Percentiles rank a stretch among this genome's conserved stretches.
Conservation (phyloP, 768 basidiomycete species). For the Botryobasidium botryosum region DNA sequence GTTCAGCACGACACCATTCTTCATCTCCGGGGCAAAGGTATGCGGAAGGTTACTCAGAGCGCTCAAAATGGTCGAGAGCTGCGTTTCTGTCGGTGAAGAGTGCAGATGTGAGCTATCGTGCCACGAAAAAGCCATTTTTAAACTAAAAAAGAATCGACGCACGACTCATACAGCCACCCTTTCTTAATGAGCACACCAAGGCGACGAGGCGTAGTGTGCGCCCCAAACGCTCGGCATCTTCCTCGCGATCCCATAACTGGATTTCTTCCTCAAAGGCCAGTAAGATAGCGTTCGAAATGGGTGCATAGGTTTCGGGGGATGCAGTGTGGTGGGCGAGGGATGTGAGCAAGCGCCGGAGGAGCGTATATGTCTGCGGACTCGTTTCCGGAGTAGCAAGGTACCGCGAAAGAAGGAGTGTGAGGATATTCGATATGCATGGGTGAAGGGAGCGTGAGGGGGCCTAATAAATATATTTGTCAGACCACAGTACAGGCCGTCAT, state of each 20-base stretch:
- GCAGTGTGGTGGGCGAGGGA: slow-evolving; percentile 74
- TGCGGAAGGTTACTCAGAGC: slow-evolving; percentile 18
- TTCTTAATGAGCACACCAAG: slow-evolving; percentile 43
- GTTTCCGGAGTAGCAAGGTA: slow-evolving; percentile 26
- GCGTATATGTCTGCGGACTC: slow-evolving; percentile 27
- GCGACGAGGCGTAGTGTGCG: slow-evolving; percentile 31
- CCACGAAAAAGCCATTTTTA: background rate
- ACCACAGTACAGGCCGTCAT: background rate
- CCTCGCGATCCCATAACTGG: background rate
- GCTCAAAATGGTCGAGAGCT: slow-evolving; percentile 16
- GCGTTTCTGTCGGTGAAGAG: too few relatives aligned
- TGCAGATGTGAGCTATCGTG: background rate
- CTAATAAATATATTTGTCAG: slow-evolving; percentile 21
- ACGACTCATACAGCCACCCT: slow-evolving; percentile 54
- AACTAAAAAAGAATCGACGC: slow-evolving; percentile 15
- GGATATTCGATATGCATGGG: slow-evolving; percentile 47
- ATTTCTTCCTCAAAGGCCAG: slow-evolving; percentile 9
- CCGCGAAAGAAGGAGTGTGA: slow-evolving; percentile 34
- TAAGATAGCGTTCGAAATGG: slow-evolving; percentile 37
- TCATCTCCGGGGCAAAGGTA: background rate
- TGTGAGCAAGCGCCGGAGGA: slow-evolving; percentile 58
- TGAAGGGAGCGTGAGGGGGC: slow-evolving; percentile 65
- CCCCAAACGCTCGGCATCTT: too few relatives aligned
- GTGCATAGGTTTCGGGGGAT: slow-evolving; percentile 42
- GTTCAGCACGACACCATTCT: background rate